phyloP scores from a whole-genome alignment of 1,284 basidiomycete genomes.

The Cystobasidiaceae sp. region DNA sequence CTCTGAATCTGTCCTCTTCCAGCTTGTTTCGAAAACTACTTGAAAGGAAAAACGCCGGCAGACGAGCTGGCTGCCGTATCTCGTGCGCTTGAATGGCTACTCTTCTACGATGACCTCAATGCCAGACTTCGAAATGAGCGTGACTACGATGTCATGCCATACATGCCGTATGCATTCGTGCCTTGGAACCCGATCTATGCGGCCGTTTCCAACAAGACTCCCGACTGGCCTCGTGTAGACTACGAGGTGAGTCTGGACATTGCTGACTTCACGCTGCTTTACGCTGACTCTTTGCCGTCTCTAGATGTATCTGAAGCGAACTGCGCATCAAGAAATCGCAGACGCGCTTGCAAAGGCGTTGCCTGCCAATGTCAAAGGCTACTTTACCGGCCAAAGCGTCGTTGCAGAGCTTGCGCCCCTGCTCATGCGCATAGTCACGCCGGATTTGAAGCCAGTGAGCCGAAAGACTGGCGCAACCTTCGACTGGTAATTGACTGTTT shows the following conservation, averaged over 20 bases:
- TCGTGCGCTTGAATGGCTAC: conserved; percentile 78
- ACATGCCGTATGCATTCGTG: conserved; percentile 78
- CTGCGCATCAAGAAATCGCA: conserved; percentile 79
- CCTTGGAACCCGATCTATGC: conserved; percentile 84
- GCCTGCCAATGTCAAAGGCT: conserved; percentile 50
- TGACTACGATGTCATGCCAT: conserved; percentile 73
- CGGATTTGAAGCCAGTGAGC: conserved; percentile 74
- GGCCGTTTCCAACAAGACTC: conserved; percentile 60
- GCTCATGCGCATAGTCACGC: conserved; percentile 89
- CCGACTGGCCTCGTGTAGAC: conserved; percentile 73
- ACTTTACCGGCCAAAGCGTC: conserved; percentile 58
- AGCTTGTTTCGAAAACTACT: conserved; percentile 94
- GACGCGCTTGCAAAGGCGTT: conserved; percentile 59
- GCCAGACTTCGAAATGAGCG: conserved; percentile 59
- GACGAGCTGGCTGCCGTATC: conserved; percentile 68
- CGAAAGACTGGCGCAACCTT: conserved; percentile 43
- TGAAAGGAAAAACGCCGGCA: conserved; percentile 67
- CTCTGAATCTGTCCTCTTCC: background rate
- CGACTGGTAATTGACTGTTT: background rate
- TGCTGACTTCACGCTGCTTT: background rate
- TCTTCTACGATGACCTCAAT: conserved; percentile 69
- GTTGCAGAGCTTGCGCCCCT: conserved; percentile 74
- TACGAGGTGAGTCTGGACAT: conserved; percentile 79
- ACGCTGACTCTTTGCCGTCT: no score
- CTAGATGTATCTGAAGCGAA: conserved; percentile 64